These are phyloP conservation scores for Raphidocelis subcapitata DNA, from an alignment of 139 green algal species.

Conservation along the genomic window DNA sequence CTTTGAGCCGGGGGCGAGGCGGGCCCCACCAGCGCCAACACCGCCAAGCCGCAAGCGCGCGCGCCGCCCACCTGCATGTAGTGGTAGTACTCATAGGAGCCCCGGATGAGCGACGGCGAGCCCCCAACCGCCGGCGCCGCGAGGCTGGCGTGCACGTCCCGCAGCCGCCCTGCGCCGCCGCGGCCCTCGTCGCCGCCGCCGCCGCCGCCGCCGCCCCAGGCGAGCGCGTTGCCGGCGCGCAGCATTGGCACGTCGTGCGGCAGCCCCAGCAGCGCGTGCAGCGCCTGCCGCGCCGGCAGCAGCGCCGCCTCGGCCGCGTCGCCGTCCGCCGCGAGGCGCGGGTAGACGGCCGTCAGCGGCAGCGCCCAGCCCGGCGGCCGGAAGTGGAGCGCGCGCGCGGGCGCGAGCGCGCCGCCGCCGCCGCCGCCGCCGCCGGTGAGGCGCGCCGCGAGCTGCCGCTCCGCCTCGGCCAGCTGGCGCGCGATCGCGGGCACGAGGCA, in stretches of 20 bases:
- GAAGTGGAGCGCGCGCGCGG: constrained; percentile 12
- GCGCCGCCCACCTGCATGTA: constrained; percentile 98
- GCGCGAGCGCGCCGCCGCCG: not conserved
- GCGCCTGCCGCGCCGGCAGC: constrained; percentile 12
- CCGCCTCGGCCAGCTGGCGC: constrained; percentile 1
- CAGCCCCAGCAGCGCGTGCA: constrained; percentile 71
- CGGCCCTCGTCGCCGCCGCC: not conserved
- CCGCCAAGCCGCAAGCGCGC: no score
- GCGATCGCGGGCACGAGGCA: constrained; percentile 12
- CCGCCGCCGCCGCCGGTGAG: not conserved
- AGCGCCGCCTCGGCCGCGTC: constrained; percentile 46
- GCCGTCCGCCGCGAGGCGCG: constrained; percentile 13
- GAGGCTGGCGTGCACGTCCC: constrained; percentile 77
- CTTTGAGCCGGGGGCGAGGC: no score
- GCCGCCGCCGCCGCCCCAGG: constrained; percentile 4
- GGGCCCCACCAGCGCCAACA: no score
- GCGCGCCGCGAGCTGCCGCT: constrained; percentile 4
- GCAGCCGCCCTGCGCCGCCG: constrained; percentile 32
- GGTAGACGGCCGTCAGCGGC: constrained; percentile 59
- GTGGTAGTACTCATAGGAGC: constrained; percentile 94
- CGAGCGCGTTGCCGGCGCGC: constrained; percentile 60
- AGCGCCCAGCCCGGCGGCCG: not conserved
- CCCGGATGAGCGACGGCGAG: constrained; percentile 64
- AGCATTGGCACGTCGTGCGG: constrained; percentile 75
- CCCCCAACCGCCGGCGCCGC: constrained; percentile 36